These are phyloP conservation scores for Nakazawaea ishiwadae DNA, from an alignment of 805 yeast genomes.

Conservation along the genomic window DNA sequence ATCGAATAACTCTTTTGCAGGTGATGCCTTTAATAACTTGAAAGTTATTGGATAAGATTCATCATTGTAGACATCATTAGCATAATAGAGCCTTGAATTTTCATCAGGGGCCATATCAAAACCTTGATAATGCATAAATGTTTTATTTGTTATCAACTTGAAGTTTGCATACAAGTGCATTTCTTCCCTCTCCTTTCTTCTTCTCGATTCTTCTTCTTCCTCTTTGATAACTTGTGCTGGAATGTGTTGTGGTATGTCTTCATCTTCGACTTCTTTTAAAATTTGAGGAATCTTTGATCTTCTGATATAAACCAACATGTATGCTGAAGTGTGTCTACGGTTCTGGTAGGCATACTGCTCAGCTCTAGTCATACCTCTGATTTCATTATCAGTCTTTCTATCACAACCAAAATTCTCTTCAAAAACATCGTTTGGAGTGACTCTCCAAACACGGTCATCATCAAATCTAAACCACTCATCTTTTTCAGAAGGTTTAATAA, in stretches of 20 bases:
- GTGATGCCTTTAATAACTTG: constrained; percentile 52
- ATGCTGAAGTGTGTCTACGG: constrained; percentile 88
- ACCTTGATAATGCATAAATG: constrained; percentile 60
- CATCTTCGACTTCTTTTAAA: constrained; percentile 51
- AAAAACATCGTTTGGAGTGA: constrained; percentile 77
- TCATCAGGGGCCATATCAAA: constrained; percentile 75
- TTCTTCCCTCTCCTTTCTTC: constrained; percentile 63
- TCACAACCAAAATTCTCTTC: constrained; percentile 91
- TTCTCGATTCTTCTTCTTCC: constrained; percentile 45
- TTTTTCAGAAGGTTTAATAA: constrained; percentile 73
- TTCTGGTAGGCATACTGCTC: constrained; percentile 62
- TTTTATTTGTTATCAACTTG: constrained; percentile 47
- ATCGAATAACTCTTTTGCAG: constrained; percentile 45
- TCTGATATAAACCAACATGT: constrained; percentile 91
- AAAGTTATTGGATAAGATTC: constrained; percentile 43
- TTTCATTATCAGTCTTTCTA: constrained; percentile 41
- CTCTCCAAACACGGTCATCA: constrained; percentile 91
- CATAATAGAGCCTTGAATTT: constrained; percentile 34
- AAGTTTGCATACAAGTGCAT: constrained; percentile 59
- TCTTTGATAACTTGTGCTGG: constrained; percentile 63
- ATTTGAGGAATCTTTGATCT: constrained; percentile 53
- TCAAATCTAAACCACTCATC: constrained; percentile 89
- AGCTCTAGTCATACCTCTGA: constrained; percentile 47
- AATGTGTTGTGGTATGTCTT: constrained; percentile 64
- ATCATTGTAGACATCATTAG: constrained; percentile 43